phyloP scores from a whole-genome alignment of 1,139 yeast species.

The Candida neerlandica region DNA sequence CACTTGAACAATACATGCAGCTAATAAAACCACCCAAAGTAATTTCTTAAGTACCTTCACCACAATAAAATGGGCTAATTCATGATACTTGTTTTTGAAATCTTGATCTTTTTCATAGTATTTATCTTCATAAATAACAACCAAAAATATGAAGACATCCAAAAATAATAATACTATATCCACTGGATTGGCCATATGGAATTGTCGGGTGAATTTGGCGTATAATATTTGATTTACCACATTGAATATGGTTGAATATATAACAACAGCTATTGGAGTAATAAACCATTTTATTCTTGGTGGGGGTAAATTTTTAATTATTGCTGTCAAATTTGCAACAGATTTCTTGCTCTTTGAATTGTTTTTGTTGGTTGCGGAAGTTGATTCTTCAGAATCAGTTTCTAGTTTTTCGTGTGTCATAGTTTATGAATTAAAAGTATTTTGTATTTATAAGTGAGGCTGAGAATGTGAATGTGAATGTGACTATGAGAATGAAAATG shows the following conservation, averaged over 20 bases:
- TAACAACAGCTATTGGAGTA: slow-evolving; percentile 11
- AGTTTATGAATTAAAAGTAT: background rate
- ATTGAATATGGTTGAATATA: slow-evolving; percentile 15
- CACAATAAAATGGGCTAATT: slow-evolving; percentile 5
- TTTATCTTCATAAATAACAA: slow-evolving; percentile 8
- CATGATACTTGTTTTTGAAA: slow-evolving; percentile 2
- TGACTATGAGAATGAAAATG: background rate
- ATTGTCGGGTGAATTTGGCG: slow-evolving; percentile 9
- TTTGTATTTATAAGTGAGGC: background rate
- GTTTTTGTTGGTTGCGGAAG: background rate
- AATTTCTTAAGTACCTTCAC: slow-evolving; percentile 11
- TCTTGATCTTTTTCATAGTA: slow-evolving; percentile 3
- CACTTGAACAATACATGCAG: slow-evolving; percentile 15
- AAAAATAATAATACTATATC: slow-evolving; percentile 8
- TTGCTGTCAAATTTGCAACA: background rate
- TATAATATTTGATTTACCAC: slow-evolving; percentile 11
- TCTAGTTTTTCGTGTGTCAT: slow-evolving; percentile 3
- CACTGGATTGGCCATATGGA: slow-evolving; percentile 3
- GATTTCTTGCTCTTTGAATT: background rate
- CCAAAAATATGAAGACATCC: slow-evolving; percentile 10
- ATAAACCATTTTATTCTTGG: slow-evolving; percentile 12
- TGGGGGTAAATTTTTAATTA: slow-evolving; percentile 1
- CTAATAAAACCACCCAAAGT: slow-evolving; percentile 16
- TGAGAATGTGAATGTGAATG: background rate
- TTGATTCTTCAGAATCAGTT: background rate